Evolutionary conservation across 31 red algal species (phyloP), one percentile per base, ranked within the genome.

Genomic region (Odonthalia washingtoniensis): DNA sequence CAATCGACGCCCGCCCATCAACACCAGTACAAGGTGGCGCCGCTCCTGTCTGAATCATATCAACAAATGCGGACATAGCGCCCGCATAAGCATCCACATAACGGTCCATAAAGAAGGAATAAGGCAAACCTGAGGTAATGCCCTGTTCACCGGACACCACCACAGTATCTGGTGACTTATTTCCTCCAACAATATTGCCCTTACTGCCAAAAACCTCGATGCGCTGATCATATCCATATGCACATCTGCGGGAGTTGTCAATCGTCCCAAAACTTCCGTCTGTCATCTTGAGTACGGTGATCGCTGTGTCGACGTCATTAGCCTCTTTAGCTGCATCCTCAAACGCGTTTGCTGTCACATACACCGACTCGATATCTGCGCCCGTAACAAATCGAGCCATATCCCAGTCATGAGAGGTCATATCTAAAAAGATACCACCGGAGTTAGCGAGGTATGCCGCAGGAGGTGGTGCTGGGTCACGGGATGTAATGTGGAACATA

Each of bases 21-120:
- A 75, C 42, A 21, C 97, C 97, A 27, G 77, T 84, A 26, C 94
- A 93, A 24, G 97, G 92, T 33, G 95, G 72, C 4, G 62, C 41
- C 1, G 65, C 83, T 26, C 70, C 95, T 1, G 82, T 72, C 34
- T 83, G 77, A 43, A 96, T 85, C 97, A 99, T 99, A 41, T 93
- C 62, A 36, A 99, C 95, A 93, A 99, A 99, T 27, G 91, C 84
- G 6, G 46, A 61, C 94, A 99, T 99, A 72, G 94, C 90, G n/a
- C 88, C 92, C 34, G 84, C 46, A 91, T 99, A 99, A 46, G 92
- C 97, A 6, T 95, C 94, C 5, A 72, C 80, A 74, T 99, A 99
- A 31, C 97, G 81, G 70, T 99, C 97, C 97, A 99, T 99, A 77
- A 99, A 99, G 82, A 99, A 99, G 31, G 82, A 87, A 79, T 93